Evolutionary conservation across 1,284 basidiomycete species (phyloP), one percentile per base, ranked within the genome.

Genomic region (Xerocomus tenax): DNA sequence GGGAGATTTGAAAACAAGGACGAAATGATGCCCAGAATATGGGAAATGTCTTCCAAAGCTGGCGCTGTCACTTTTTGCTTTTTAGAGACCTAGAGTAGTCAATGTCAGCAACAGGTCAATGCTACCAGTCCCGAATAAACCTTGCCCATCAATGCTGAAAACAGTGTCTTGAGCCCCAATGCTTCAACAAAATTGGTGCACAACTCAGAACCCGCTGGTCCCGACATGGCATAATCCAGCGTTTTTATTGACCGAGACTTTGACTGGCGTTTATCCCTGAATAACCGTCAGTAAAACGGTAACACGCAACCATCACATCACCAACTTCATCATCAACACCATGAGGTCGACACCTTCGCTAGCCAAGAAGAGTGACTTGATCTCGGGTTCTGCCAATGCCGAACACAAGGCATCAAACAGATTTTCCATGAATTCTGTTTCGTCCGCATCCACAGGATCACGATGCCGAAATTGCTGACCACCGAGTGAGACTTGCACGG

Each of bases 341-440:
- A 98, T 97, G 21, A 99, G 76, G 61, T 99, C 96, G 10, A 93
- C 82, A 1, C 96, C 96, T 67, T 99, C 96, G 9, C 83, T 85
- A n/a, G 84, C 78, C 8, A 93, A 69, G 70, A 98, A 97, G 1
- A 79, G 69, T n/a, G 74, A 65, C 67, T 96, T 96, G 66, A 87
- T 81, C 45, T 82, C 73, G 3, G 82, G 72, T 62, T 91, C 87
- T 8, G 75, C 77, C 23, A 94, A 71, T 0, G 84, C 77, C 0
- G 91, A 90, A 64, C 94, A 98, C 19, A 98, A 68, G 0, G 84
- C 71, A 66, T 97, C 90, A 61, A 98, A 97, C 2, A 90, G 58
- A 65, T 99, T 98, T 65, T 98, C 95, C 88, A 98, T 92, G 67
- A 92, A 98, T 65, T 98, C 96, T 9, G 82, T 76, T 69, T 98